Evolutionary conservation across 2,329 filamentous ascomycete genomes (phyloP), one percentile per base, ranked within the genome.

Genomic region (Monosporascus sp.): DNA sequence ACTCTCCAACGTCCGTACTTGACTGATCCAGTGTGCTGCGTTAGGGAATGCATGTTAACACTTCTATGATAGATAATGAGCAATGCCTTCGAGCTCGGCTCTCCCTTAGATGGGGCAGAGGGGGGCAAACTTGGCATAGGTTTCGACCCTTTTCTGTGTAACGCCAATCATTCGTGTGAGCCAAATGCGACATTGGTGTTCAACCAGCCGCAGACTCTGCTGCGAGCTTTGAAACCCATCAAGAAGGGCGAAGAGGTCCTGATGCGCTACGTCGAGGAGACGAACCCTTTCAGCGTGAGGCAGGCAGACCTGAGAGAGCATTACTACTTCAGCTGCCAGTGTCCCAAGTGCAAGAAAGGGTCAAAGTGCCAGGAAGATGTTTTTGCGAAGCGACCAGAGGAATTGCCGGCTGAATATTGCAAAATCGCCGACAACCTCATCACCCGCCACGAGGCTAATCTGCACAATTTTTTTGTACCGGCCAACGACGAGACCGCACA

Each of bases 151-250:
- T 27, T 65, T 44, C 56, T 65, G 38, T 64, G 58, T 20, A 61
- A 52, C 36, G 58, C 61, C 11, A 81, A 81, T 51, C 78, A 81
- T 58, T 80, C 76, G 3, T 81, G 78, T 59, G 71, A 76, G 34
- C 76, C 77, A 2, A 81, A 80, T 51, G 72, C 72, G 5, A 70
- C 68, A 37, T 63, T 77, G 9, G 67, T 75, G 50, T 76, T 77
- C 68, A 75, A 80, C 55, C 74, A 76, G 31, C 68, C 75, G 0
- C 58, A 61, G 49, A 60, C 73, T 3, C 60, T 71, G 14, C 61
- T 80, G 9, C 72, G 77, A 18, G 72, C 76, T 3, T 63, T 78
- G 2, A 68, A 62, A 42, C 67, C 72, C 2, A 78, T 80, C 59
- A 68, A 69, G 36, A 72, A 72, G 53, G 76, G 73, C 49, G 74